Conservation (phyloP, 176 grass and related monocot species). For the Oropetium thomaeum region DNA sequence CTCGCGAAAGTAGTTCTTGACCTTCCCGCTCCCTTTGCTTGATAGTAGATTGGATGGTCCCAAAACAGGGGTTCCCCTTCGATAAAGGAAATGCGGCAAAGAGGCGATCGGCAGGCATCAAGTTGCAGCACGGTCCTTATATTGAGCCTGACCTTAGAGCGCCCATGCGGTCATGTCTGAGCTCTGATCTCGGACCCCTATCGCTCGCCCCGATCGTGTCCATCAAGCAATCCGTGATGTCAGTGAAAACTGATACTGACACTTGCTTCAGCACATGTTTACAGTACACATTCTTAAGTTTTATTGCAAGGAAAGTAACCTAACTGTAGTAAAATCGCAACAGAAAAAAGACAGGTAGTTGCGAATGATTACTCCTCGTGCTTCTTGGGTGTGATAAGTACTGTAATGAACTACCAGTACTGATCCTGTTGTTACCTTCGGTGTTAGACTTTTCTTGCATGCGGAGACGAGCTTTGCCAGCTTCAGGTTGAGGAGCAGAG, state of each 20-base stretch:
- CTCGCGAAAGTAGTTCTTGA: neutral
- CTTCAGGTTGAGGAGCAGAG: neutral
- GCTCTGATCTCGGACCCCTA: slow-evolving; percentile 2
- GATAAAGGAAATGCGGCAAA: neutral
- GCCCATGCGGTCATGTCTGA: slow-evolving; percentile 34
- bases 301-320: no score
- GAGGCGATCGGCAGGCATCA: slow-evolving; percentile 13
- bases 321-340: no score
- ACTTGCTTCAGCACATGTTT: no score
- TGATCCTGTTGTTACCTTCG: neutral
- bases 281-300: no score
- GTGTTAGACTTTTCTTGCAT: neutral
- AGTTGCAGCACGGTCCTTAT: slow-evolving; percentile 34
- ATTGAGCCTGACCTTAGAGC: slow-evolving; percentile 28
- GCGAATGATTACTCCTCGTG: no score
- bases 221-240: neutral
- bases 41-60: neutral
- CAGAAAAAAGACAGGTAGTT: no score
- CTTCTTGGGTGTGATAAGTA: no score
- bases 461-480: slow-evolving; percentile 7
- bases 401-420: no score
- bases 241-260: no score
- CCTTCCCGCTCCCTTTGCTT: neutral
- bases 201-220: slow-evolving; percentile 19
- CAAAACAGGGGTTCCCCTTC: neutral